A percentile compares a stretch with the other conserved stretches of the same genome.
Conservation (phyloP, 2,329 filamentous ascomycete genomes). For the Botryotinia calthae region DNA sequence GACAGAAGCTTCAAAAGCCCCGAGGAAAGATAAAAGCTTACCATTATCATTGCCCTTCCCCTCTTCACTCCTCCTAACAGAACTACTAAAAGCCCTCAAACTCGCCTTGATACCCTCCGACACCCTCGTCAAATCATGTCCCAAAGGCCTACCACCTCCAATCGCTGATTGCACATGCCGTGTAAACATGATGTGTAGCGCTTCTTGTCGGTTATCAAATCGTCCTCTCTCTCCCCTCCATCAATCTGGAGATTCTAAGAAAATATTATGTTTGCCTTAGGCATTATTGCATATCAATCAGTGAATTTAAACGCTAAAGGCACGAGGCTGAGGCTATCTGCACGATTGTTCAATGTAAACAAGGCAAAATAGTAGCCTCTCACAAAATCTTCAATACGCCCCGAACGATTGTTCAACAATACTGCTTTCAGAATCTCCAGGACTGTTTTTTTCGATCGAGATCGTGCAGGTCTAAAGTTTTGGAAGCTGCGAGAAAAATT, state of each 20-base stretch:
- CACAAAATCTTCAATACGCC: neutral
- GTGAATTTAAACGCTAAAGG: neutral
- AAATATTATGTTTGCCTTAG: constrained; percentile 10
- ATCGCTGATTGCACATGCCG: constrained; percentile 39
- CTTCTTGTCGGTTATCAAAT: neutral
- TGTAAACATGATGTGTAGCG: constrained; percentile 37
- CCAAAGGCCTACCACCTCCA: constrained; percentile 34
- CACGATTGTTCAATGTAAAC: neutral
- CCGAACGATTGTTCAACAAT: neutral
- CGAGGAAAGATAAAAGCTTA: constrained; percentile 11
- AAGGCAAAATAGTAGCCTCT: constrained; percentile 14
- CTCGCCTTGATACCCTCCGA: constrained; percentile 38
- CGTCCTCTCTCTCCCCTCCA: neutral
- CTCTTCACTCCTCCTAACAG: constrained; percentile 29
- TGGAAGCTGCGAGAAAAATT: neutral
- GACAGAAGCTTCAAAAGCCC: neutral
- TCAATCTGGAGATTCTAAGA: neutral
- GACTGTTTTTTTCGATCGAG: neutral
- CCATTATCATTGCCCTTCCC: constrained; percentile 24
- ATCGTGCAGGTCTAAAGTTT: neutral
- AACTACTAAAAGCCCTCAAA: constrained; percentile 38
- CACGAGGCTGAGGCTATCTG: constrained; percentile 5
- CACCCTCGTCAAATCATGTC: constrained; percentile 33
- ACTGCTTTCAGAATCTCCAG: neutral
- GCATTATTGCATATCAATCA: neutral